Base-by-base conservation (phyloP, 1,284 basidiomycete genomes). In the Pulchroboletus neoregius region DNA sequence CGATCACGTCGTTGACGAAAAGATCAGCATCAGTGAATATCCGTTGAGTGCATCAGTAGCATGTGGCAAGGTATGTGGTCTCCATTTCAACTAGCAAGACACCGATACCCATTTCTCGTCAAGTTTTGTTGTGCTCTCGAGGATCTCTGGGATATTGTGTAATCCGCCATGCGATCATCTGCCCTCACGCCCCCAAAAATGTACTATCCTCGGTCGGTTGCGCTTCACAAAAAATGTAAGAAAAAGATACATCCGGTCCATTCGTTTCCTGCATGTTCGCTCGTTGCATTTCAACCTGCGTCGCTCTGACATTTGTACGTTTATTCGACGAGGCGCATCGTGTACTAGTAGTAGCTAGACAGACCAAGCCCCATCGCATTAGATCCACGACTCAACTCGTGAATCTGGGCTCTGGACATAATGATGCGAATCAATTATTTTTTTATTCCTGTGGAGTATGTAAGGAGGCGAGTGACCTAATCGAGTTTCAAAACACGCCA, bases 21-120 rank as follows among this genome's bases (percentile, higher is more conserved):
- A 99, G 74, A 94, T 99, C 61, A 84, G 90, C 52, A 94, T 99
- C 68, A 94, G 90, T 60, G 87, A 97, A 60, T 99, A 96, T 69
- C 82, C 90, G 6, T 72, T 99, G 39, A 95, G 92, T 60, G 95
- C 96, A 16, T 91, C 87, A 31, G 94, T 97, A 28, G 95, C 95
- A 11, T 99, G 95, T 65, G 95, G 95, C 53, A 94, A 94, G 79
- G 91, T 92, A 56, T 50, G 82, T 68, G 6, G 0, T 18, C 22
- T 18, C 27, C 30, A 7, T 20, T 15, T 23, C 27, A 1, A 31
- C 11, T 26, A 11, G 11, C 35, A 24, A 18, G 40, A 48, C 22
- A 20, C 42, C 52, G 27, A 53, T 42, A 18, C 23, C 36, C 36
- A 33, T 34, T 18, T 31, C 34, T 30, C 27, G n/a, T 33, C 51